Evolutionary conservation across 2,329 filamentous ascomycete genomes (phyloP).

Genomic region (Colletotrichum agaves): DNA sequence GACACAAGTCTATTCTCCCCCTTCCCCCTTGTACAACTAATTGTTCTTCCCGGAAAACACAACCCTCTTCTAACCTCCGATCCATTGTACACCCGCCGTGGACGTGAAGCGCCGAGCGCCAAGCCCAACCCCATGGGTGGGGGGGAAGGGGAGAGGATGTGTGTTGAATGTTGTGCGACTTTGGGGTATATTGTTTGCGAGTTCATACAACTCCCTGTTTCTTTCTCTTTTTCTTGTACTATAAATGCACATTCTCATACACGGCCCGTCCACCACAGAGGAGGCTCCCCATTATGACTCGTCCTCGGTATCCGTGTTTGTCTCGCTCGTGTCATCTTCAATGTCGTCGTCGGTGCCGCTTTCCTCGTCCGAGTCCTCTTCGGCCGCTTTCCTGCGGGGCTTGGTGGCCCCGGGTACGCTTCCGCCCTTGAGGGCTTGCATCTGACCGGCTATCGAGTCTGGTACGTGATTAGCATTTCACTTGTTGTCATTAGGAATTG

Average conservation of each 20-base stretch:
- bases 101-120: background rate
- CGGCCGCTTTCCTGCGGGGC: conserved; percentile 62
- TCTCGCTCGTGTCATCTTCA: conserved; percentile 75
- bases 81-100: background rate
- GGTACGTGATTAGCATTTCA: conserved; percentile 43
- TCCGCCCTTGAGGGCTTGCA: conserved; percentile 85
- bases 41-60: background rate
- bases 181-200: conserved; percentile 35
- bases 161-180: conserved; percentile 26
- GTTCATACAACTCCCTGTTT: conserved; percentile 15
- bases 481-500: conserved; percentile 36
- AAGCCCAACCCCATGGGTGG: conserved; percentile 1
- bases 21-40: background rate
- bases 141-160: background rate
- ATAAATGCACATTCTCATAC: background rate
- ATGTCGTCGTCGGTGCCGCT: conserved; percentile 84
- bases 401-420: conserved; percentile 62
- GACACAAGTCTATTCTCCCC: background rate
- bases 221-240: conserved; percentile 4
- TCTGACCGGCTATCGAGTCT: conserved; percentile 92
- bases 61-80: background rate
- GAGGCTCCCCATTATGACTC: conserved; percentile 55
- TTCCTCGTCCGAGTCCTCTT: conserved; percentile 79
- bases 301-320: conserved; percentile 75
- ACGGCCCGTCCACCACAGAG: background rate